Base-by-base conservation (phyloP, 768 basidiomycete genomes). In the Amanita inopinata region DNA sequence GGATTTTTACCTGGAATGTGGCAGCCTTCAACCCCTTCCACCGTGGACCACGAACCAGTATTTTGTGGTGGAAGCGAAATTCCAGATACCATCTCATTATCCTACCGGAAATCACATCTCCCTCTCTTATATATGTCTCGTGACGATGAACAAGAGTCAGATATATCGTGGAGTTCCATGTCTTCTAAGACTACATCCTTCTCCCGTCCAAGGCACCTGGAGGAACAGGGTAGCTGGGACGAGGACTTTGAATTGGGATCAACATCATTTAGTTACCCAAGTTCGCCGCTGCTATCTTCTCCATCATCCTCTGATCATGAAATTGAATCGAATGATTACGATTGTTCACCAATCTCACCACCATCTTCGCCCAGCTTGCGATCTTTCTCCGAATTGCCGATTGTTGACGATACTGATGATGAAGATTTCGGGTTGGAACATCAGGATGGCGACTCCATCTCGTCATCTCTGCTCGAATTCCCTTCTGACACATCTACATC, bases 271-370 rank as follows among this genome's bases (percentile, higher is more conserved):
- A 22, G 30, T 33, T 28, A 25, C 31, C 45, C 47, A n/a, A 43
- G 28, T 7, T 65, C 63, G 2, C 63, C 62, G 4, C 54, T 56
- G 49, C 53, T 63, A 35, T 49, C 48, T 18, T 41, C 48, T 5
- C 48, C 44, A 31, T 20, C 33, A 6, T 50, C 56, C 8, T 52
- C 66, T 4, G 55, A 62, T n/a, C 48, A 55, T 2, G 56, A 61
- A 22, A 44, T 49, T 11, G 43, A 56, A 35, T 54, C 53, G n/a
- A 54, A 58, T 14, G 49, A 53, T 31, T 31, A 18, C 17, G 43
- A 44, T 14, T 33, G 37, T 15, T n/a, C 24, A 39, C 38, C 36
- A 3, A 9, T 39, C 18, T 34, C 45, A 17, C 37, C 47, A n/a
- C 47, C 47, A n/a, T 44, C 47, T 30, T 48, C 47, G 3, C 47